A percentile compares a stretch with the other conserved stretches of the same genome.
phyloP scores from a whole-genome alignment of 306 rosid species.

The Astragalus membranaceus region DNA sequence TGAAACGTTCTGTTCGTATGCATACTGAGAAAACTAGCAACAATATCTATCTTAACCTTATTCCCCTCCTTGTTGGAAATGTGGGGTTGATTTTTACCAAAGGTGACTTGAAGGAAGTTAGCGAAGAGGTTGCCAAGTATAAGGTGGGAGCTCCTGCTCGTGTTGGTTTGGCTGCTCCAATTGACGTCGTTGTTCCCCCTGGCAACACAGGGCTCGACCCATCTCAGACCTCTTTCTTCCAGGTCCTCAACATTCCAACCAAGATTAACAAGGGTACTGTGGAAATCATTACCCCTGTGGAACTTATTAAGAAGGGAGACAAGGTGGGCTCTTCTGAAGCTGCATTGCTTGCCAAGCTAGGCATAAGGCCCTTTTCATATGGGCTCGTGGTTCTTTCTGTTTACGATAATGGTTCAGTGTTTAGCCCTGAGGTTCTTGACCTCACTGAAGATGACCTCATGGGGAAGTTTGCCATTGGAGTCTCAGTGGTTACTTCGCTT shows the following conservation, averaged over 20 bases:
- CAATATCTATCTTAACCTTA: background rate
- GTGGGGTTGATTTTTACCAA: constrained; percentile 5
- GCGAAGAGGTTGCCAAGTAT: constrained; percentile 4
- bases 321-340: constrained; percentile 32
- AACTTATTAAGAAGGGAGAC: background rate
- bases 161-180: background rate
- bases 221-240: background rate
- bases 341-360: constrained; percentile 14
- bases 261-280: background rate
- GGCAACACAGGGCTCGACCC: background rate
- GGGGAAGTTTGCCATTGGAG: constrained; percentile 60
- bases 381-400: constrained; percentile 61
- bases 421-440: constrained; percentile 74
- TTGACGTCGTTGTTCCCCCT: background rate
- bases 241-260: background rate
- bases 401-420: constrained; percentile 71
- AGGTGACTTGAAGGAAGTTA: constrained; percentile 9
- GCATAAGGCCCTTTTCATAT: constrained; percentile 70
- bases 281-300: background rate
- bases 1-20: background rate
- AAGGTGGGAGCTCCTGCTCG: background rate
- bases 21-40: background rate
- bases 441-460: constrained; percentile 66
- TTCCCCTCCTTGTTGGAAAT: background rate
- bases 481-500: constrained; percentile 55